phyloP scores from a whole-genome alignment of 306 rosid genomes.

The Astragalus glycyphyllos region DNA sequence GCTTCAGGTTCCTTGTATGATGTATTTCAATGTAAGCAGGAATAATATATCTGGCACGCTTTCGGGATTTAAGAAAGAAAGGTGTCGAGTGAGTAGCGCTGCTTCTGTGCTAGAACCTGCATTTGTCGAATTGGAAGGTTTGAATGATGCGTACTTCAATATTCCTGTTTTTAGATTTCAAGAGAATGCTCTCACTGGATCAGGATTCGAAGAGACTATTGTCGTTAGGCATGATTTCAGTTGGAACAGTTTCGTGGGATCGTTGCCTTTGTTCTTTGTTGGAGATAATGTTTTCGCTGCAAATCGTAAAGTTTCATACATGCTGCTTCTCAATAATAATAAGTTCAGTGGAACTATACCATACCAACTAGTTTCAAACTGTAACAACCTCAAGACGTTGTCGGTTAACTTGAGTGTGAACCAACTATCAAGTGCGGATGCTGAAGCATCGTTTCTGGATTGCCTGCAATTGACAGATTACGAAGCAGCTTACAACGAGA shows the following conservation, averaged over 20 bases:
- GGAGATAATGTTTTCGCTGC: slow-evolving; percentile 40
- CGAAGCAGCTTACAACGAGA: slow-evolving; percentile 54
- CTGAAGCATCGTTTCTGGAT: slow-evolving; percentile 39
- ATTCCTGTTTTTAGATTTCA: slow-evolving; percentile 48
- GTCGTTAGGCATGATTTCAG: slow-evolving; percentile 58
- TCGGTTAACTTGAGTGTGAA: slow-evolving; percentile 66
- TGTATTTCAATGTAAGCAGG: slow-evolving; percentile 66
- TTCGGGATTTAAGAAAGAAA: slow-evolving; percentile 46
- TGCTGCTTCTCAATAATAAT: slow-evolving; percentile 58
- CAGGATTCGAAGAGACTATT: slow-evolving; percentile 41
- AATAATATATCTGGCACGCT: slow-evolving; percentile 62
- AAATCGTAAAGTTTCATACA: slow-evolving; percentile 47
- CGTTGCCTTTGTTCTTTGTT: slow-evolving; percentile 53
- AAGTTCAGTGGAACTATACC: slow-evolving; percentile 59
- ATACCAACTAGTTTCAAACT: slow-evolving; percentile 50
- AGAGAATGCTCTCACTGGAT: slow-evolving; percentile 37
- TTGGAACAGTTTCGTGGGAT: slow-evolving; percentile 52
- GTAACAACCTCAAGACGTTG: slow-evolving; percentile 52
- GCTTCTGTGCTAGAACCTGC: slow-evolving; percentile 33
- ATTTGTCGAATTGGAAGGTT: slow-evolving; percentile 39
- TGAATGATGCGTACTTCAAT: slow-evolving; percentile 40
- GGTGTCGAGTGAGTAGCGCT: slow-evolving; percentile 30
- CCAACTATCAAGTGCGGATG: slow-evolving; percentile 46
- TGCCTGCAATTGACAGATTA: slow-evolving; percentile 53
- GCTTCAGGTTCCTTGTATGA: slow-evolving; percentile 66